Percentiles rank a stretch among this genome's conserved stretches.
phyloP scores from a whole-genome alignment of 768 basidiomycete genomes.

The Termitomyces sp. region DNA sequence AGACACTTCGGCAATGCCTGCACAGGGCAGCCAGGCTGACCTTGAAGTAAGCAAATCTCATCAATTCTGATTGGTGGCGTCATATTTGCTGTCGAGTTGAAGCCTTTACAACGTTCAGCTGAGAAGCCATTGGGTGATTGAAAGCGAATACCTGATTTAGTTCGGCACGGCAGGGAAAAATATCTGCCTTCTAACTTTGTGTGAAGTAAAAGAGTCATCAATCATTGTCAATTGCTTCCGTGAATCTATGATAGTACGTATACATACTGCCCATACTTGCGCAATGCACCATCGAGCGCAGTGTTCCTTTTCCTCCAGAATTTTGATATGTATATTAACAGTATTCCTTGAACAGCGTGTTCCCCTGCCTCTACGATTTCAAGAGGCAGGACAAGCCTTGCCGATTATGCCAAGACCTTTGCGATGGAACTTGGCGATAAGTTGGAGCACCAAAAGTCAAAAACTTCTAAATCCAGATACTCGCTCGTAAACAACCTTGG shows the following conservation, averaged over 20 bases:
- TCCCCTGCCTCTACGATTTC: conserved; percentile 15
- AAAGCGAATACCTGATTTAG: too few species aligned
- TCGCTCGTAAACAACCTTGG: too few species aligned
- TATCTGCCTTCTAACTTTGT: background rate
- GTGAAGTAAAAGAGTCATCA: background rate
- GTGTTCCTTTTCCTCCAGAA: conserved; percentile 16
- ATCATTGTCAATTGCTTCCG: too few species aligned
- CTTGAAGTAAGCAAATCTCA: background rate
- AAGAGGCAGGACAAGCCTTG: conserved; percentile 12
- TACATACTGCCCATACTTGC: background rate
- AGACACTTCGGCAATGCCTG: background rate
- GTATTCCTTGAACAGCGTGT: conserved; percentile 21
- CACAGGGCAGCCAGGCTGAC: background rate
- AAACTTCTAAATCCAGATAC: too few species aligned
- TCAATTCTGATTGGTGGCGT: background rate
- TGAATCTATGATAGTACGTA: background rate
- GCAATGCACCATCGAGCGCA: background rate
- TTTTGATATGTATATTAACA: conserved; percentile 23
- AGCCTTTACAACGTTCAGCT: too few species aligned
- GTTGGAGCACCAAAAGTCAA: too few species aligned
- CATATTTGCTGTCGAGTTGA: too few species aligned
- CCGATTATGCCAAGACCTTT: conserved; percentile 10
- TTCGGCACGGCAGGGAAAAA: background rate
- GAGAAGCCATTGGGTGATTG: too few species aligned
- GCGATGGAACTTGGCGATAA: conserved; percentile 11